phyloP scores from a whole-genome alignment of 2,329 filamentous ascomycete genomes.

The Trichophyton schoenleinii region DNA sequence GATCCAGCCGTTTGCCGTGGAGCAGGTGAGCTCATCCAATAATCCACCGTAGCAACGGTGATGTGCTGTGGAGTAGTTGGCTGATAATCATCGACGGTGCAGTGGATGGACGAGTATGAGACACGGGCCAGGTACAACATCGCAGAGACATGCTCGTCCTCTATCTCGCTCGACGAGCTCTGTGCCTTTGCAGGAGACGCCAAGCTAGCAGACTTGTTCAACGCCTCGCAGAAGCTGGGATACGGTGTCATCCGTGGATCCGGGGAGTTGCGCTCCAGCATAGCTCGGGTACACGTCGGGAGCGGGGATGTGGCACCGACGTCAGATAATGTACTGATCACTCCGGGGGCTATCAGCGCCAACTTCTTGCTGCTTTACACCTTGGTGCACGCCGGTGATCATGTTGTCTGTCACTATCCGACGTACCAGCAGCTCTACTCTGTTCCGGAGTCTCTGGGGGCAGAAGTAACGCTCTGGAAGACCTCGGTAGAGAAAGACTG shows the following conservation, averaged over 20 bases:
- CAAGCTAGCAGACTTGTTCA: slow-evolving; percentile 22
- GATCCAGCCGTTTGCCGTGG: slow-evolving; percentile 43
- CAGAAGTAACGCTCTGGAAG: slow-evolving; percentile 66
- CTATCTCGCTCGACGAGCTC: slow-evolving; percentile 43
- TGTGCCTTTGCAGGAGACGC: slow-evolving; percentile 35
- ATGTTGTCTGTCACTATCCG: slow-evolving; percentile 76
- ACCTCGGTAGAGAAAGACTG: slow-evolving; percentile 53
- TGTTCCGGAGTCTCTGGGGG: slow-evolving; percentile 61
- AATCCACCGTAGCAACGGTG: no score
- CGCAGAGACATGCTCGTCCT: slow-evolving; percentile 46
- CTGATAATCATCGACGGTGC: neutral
- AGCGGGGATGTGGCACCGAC: slow-evolving; percentile 21
- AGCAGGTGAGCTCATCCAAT: slow-evolving; percentile 41
- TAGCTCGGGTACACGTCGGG: slow-evolving; percentile 51
- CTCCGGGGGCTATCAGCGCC: slow-evolving; percentile 66
- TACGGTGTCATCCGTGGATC: slow-evolving; percentile 66
- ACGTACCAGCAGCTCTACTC: slow-evolving; percentile 78
- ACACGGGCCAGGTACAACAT: slow-evolving; percentile 43
- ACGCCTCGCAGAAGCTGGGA: slow-evolving; percentile 46
- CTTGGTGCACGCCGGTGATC: slow-evolving; percentile 59
- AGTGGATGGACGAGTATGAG: slow-evolving; percentile 48
- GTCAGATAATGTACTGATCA: slow-evolving; percentile 58
- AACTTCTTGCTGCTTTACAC: slow-evolving; percentile 68
- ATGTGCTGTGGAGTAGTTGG: neutral
- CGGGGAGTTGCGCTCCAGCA: slow-evolving; percentile 47